Evolutionary conservation across 1,284 basidiomycete species (phyloP), one percentile per base, ranked within the genome.

Genomic region (Pascua sp.): DNA sequence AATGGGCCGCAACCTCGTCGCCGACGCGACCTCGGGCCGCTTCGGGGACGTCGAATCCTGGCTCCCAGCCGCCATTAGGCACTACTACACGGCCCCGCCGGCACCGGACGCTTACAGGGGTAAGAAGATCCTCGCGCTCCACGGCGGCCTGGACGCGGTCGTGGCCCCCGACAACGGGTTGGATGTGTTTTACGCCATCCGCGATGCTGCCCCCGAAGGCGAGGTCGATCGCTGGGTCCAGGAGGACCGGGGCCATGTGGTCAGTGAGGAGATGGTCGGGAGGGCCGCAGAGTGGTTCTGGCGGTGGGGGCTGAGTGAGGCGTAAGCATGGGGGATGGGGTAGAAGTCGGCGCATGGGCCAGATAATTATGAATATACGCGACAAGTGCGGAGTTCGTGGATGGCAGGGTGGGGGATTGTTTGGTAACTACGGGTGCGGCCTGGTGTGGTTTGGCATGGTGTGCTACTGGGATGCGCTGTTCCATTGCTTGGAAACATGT

Each of bases 101-200:
- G 17, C 47, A 4, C 18, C 44, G 4, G 53, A 42, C n/a, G 16
- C 43, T 38, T 90, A 87, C 71, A 58, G 79, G 1, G 84, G 83
- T 0, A 89, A 88, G 76, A 84, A 83, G 67, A 81, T 91, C 15
- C 78, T 90, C 7, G 82, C 87, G 0, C 71, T 90, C 4, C 84
- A 85, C 1, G 88, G 80, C 0, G 64, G 45, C 24, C 68, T 68
- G 1, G 80, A 81, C 58, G 56, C 48, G 15, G 55, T 75, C 44
- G 66, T 78, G 46, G 67, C 77, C 41, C 51, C 65, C 15, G 2
- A 42, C 13, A 59, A 77, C 24, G 47, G 63, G 17, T 57, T 49
- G 38, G 50, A 51, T 13, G 39, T 45, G 16, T 32, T 64, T 49
- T 8, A 32, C 18, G 41, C 10, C 7, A 42, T 47, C 8, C 59